Conservation (phyloP, 768 basidiomycete species). For the Pleurotus citrinopileatus region DNA sequence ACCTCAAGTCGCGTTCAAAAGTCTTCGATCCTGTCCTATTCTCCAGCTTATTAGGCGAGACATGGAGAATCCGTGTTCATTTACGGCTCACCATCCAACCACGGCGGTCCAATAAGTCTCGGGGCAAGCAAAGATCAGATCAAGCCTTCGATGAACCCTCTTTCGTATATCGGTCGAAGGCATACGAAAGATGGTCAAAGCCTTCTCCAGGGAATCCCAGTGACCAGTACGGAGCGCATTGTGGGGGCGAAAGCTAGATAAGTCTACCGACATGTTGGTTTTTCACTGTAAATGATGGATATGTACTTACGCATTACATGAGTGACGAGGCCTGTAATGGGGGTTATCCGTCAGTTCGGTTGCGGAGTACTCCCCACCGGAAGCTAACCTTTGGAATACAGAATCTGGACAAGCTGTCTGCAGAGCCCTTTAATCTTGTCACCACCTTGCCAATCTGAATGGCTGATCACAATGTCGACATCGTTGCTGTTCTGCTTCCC, state of each 20-base stretch:
- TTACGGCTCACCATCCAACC: conserved; percentile 68
- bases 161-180: conserved; percentile 33
- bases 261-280: conserved; percentile 33
- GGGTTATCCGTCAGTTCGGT: no score
- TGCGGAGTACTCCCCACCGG: neutral
- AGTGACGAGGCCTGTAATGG: conserved; percentile 66
- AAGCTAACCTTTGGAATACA: conserved; percentile 54
- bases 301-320: conserved; percentile 83
- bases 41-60: neutral
- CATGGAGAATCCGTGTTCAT: neutral
- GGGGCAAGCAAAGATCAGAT: conserved; percentile 78
- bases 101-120: conserved; percentile 87
- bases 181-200: conserved; percentile 73
- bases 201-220: conserved; percentile 83
- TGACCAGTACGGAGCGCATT: conserved; percentile 54
- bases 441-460: conserved; percentile 43
- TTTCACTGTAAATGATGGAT: no score
- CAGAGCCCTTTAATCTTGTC: conserved; percentile 60
- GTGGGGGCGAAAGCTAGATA: conserved; percentile 57
- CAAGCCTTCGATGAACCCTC: conserved; percentile 65
- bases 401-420: conserved; percentile 50
- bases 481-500: conserved; percentile 83
- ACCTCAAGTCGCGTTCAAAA: conserved; percentile 83
- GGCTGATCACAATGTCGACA: conserved; percentile 87
- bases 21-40: conserved; percentile 83